phyloP scores from a whole-genome alignment of 495 filamentous ascomycete genomes.

The Tuber aestivum region DNA sequence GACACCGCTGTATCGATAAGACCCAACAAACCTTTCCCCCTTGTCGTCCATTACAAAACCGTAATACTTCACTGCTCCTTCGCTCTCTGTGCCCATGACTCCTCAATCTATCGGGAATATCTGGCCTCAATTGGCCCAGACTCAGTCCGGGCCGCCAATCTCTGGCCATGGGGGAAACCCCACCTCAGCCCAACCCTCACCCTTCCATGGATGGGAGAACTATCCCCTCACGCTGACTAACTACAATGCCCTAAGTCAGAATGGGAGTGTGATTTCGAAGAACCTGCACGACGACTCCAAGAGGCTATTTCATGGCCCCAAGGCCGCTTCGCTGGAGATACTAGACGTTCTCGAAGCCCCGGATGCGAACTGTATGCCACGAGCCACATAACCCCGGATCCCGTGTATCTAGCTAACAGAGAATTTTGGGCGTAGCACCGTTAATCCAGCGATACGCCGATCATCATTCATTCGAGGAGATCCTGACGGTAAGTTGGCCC shows the following conservation, averaged over 20 bases:
- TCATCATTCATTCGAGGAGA: not conserved
- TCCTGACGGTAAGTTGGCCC: conserved; percentile 12
- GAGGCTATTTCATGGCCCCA: conserved; percentile 6
- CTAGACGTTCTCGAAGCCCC: not conserved
- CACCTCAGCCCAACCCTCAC: not conserved
- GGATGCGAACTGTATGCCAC: not conserved
- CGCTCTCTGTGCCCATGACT: not conserved
- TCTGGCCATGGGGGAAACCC: not conserved
- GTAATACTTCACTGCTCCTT: not conserved
- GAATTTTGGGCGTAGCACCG: not conserved
- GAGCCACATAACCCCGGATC: no score
- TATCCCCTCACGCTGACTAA: conserved; percentile 11
- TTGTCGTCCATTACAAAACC: not conserved
- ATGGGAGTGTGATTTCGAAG: not conserved
- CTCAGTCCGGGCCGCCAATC: not conserved
- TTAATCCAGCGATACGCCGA: not conserved
- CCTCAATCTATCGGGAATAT: not conserved
- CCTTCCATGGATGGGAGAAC: conserved; percentile 9
- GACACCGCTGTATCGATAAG: no score
- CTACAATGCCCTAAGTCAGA: conserved; percentile 2
- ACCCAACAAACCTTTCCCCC: not conserved
- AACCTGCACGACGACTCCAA: not conserved
- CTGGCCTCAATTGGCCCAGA: not conserved
- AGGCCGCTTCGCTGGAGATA: conserved; percentile 3
- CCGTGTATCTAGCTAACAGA: not conserved